phyloP scores from a whole-genome alignment of 2,329 filamentous ascomycete genomes.

The Aciculosporium take region DNA sequence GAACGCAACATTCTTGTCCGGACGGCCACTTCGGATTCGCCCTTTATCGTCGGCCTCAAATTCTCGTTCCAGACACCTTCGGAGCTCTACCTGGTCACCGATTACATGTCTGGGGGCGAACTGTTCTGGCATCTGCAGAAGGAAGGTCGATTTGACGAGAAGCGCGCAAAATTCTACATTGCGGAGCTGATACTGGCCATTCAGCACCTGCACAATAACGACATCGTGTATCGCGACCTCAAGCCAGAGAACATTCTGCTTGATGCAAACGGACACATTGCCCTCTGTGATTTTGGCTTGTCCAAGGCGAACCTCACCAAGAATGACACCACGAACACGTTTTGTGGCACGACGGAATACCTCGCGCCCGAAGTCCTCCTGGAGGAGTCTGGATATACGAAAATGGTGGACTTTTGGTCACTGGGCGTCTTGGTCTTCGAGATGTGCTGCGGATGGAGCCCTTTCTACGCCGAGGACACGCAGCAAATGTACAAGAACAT shows the following conservation, averaged over 20 bases:
- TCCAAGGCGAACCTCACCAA: conserved; percentile 96
- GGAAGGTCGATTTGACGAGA: conserved; percentile 89
- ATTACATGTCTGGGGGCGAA: conserved; percentile 98
- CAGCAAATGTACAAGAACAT: conserved; percentile 99
- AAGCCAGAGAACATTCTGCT: conserved; percentile 97
- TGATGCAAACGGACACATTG: conserved; percentile 95
- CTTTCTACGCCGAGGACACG: conserved; percentile 96
- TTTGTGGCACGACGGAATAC: conserved; percentile 97
- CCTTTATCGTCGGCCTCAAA: conserved; percentile 94
- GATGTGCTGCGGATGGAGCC: conserved; percentile 99
- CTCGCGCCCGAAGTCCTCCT: conserved; percentile 88
- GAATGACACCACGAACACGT: conserved; percentile 96
- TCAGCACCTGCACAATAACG: conserved; percentile 87
- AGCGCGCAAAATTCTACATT: conserved; percentile 95
- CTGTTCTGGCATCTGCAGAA: conserved; percentile 98
- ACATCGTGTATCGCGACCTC: conserved; percentile 93
- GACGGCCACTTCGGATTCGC: conserved; percentile 87
- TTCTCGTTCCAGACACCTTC: conserved; percentile 98
- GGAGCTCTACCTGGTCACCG: conserved; percentile 94
- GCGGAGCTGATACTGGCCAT: conserved; percentile 91
- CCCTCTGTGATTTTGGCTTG: conserved; percentile 90
- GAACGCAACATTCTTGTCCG: conserved; percentile 95
- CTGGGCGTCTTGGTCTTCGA: conserved; percentile 94
- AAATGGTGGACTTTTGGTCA: conserved; percentile 99
- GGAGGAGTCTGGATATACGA: conserved; percentile 94